Conservation (phyloP, 257 asterid genomes). For the Solanum bulbocastanum region DNA sequence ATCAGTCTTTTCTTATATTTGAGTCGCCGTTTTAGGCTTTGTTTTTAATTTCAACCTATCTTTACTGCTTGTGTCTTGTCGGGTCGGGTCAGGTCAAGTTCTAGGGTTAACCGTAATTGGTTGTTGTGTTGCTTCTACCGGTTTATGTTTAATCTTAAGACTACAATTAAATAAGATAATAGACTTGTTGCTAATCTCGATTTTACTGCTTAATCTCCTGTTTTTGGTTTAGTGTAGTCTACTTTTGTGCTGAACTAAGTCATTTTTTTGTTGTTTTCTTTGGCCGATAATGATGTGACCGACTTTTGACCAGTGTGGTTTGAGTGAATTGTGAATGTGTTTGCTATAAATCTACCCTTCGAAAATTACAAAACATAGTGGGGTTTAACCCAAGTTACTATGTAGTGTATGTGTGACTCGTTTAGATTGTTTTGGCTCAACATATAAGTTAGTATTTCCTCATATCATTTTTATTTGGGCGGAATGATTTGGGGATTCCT, state of each 20-base stretch:
- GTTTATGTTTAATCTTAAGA: neutral
- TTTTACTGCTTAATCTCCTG: neutral
- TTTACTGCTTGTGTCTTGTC: neutral
- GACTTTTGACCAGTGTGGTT: neutral
- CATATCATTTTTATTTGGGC: too few relatives aligned
- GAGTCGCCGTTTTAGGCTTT: neutral
- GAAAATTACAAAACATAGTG: too few relatives aligned
- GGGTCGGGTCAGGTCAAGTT: neutral
- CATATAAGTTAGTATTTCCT: too few relatives aligned
- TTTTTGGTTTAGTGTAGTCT: neutral
- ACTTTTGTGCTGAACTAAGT: neutral
- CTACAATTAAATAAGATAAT: neutral
- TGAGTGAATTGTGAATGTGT: neutral
- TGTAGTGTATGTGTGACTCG: too few relatives aligned
- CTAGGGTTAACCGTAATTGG: neutral
- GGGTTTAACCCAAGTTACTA: too few relatives aligned
- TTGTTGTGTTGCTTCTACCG: neutral
- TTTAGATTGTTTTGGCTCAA: too few relatives aligned
- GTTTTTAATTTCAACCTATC: neutral
- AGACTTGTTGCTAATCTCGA: neutral
- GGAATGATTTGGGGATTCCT: too few relatives aligned
- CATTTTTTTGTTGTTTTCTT: neutral
- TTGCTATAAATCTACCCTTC: too few relatives aligned
- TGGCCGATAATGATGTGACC: neutral
- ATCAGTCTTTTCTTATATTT: neutral